phyloP scores from a whole-genome alignment of 805 yeast species.

The Saccharomycopsis amapae region DNA sequence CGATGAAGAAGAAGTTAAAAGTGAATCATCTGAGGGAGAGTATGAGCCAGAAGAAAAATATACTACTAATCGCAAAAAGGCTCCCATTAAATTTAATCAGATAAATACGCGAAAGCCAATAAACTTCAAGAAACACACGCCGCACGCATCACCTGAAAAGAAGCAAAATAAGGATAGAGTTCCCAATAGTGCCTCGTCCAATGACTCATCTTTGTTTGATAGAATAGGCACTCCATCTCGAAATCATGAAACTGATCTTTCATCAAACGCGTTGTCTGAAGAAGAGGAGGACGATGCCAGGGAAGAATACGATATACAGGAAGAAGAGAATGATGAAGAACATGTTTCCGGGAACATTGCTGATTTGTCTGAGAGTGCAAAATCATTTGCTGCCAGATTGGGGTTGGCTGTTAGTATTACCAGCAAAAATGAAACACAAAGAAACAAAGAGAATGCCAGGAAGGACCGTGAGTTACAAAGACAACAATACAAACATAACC shows the following conservation, averaged over 20 bases:
- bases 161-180: neutral
- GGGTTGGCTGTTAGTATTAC: no score
- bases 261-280: neutral
- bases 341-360: neutral
- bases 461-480: no score
- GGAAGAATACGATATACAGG: no score
- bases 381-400: neutral
- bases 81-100: neutral
- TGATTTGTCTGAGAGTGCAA: neutral
- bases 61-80: no score
- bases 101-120: no score
- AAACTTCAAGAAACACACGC: neutral
- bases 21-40: no score
- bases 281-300: no score
- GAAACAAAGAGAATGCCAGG: neutral
- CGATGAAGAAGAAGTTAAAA: neutral
- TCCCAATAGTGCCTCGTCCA: neutral
- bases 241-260: neutral
- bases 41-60: neutral
- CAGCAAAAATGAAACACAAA: neutral
- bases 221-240: neutral
- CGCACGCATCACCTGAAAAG: neutral
- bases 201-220: slow-evolving; percentile 1
- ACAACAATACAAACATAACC: neutral
- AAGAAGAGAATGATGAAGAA: neutral